A percentile compares a stretch with the other conserved stretches of the same genome.
These are phyloP conservation scores for Dittrichia graveolens DNA, from an alignment of 129 eudicot species.

Conservation along the genomic window DNA sequence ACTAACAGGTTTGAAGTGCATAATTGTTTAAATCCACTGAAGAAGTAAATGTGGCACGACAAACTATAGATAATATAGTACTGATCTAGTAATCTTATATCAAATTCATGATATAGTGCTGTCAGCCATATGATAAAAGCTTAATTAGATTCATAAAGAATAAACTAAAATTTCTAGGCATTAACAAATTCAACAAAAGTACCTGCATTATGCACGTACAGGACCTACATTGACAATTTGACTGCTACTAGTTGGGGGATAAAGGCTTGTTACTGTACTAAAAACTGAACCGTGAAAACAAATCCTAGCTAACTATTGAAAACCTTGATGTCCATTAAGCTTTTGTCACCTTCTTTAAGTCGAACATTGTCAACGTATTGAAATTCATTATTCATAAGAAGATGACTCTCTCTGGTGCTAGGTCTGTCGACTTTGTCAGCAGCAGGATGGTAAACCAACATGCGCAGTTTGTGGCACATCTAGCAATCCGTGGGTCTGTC, in stretches of 20 bases:
- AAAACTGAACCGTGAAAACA: conserved; percentile 16
- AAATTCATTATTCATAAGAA: not conserved
- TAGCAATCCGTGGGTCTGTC: conserved; percentile 78
- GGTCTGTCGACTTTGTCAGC: conserved; percentile 92
- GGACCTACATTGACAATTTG: not conserved
- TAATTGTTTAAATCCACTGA: not conserved
- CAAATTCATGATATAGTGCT: conserved; percentile 6
- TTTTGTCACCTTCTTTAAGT: not conserved
- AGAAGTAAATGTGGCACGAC: not conserved
- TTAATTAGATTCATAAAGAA: not conserved
- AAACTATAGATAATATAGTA: not conserved
- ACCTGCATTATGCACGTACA: not conserved
- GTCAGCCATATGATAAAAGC: not conserved
- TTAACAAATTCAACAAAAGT: not conserved
- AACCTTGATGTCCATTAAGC: not conserved
- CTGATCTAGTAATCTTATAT: conserved; percentile 4
- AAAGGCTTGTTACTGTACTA: not conserved
- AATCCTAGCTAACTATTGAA: not conserved
- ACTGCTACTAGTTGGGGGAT: not conserved
- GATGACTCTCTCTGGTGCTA: conserved; percentile 29
- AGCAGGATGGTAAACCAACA: conserved; percentile 73
- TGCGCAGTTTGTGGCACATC: conserved; percentile 78
- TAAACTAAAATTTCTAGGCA: not conserved
- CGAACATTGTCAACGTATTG: not conserved
- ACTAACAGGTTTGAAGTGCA: not conserved